Evolutionary conservation across 495 filamentous ascomycete genomes (phyloP).

Genomic region (Penicilliopsis zonata): DNA sequence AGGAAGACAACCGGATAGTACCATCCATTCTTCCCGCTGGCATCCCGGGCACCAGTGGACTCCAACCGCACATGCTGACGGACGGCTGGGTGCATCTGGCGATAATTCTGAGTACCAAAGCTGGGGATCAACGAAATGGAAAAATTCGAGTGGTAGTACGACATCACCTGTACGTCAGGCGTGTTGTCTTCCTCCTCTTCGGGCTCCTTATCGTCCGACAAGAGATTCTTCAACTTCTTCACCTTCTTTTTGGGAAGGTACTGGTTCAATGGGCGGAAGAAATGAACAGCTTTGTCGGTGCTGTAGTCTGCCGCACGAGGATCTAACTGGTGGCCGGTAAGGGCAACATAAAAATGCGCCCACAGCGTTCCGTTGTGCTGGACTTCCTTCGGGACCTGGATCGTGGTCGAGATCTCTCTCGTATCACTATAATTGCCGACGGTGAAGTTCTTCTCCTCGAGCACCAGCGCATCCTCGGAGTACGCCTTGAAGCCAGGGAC

Average conservation of each 20-base stretch:
- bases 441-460: slow-evolving; percentile 72
- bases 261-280: slow-evolving; percentile 73
- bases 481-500: slow-evolving; percentile 52
- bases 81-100: slow-evolving; percentile 58
- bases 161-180: slow-evolving; percentile 50
- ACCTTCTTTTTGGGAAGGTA: slow-evolving; percentile 87
- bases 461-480: slow-evolving; percentile 45
- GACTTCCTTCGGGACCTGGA: slow-evolving; percentile 64
- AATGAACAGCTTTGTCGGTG: slow-evolving; percentile 63
- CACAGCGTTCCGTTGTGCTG: slow-evolving; percentile 90
- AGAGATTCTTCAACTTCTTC: slow-evolving; percentile 78
- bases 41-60: slow-evolving; percentile 59
- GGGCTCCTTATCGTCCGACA: slow-evolving; percentile 44
- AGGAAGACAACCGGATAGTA: slow-evolving; percentile 88
- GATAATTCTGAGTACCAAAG: slow-evolving; percentile 51
- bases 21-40: slow-evolving; percentile 80
- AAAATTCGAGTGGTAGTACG: slow-evolving; percentile 93
- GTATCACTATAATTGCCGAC: slow-evolving; percentile 71
- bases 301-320: slow-evolving; percentile 62
- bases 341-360: slow-evolving; percentile 81
- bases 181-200: slow-evolving; percentile 42
- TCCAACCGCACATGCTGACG: slow-evolving; percentile 72
- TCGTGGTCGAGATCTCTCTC: slow-evolving; percentile 63
- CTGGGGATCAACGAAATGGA: slow-evolving; percentile 82
- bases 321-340: slow-evolving; percentile 63